Percentiles rank a stretch among this genome's conserved stretches.
Evolutionary conservation across 106 monocot species (phyloP).

Genomic region (Agapanthus africanus): DNA sequence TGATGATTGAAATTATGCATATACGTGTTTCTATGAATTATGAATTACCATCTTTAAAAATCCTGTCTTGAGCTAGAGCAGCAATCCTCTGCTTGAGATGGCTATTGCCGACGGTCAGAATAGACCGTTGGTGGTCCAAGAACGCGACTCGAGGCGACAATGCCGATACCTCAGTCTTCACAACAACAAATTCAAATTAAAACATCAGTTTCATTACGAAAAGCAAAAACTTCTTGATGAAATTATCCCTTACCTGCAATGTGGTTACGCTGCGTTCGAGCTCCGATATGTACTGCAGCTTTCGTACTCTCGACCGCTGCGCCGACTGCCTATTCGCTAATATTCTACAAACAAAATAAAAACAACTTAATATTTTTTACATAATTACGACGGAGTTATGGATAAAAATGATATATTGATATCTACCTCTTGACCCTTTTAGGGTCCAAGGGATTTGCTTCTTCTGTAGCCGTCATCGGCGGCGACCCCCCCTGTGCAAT

Average conservation of each 20-base stretch:
- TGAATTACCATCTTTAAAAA: constrained; percentile 86
- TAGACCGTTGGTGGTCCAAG: constrained; percentile 91
- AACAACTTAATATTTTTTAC: not conserved
- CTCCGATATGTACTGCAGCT: constrained; percentile 81
- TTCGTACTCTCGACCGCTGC: constrained; percentile 70
- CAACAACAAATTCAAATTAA: constrained; percentile 16
- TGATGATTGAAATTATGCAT: constrained; percentile 1
- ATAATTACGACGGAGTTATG: not conserved
- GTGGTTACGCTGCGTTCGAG: constrained; percentile 65
- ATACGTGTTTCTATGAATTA: constrained; percentile 3
- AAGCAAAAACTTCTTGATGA: constrained; percentile 2
- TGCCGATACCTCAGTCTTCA: constrained; percentile 82
- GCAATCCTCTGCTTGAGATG: constrained; percentile 96
- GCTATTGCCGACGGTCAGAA: constrained; percentile 79
- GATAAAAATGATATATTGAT: not conserved
- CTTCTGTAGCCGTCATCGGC: constrained; percentile 28
- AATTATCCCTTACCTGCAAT: constrained; percentile 33
- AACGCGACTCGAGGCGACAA: constrained; percentile 87
- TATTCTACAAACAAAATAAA: constrained; percentile 23
- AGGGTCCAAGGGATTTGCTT: constrained; percentile 29
- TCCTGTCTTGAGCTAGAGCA: constrained; percentile 88
- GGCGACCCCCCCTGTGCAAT: not conserved
- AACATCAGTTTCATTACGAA: not conserved
- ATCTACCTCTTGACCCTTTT: constrained; percentile 83
- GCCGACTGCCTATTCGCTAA: constrained; percentile 81